These are phyloP conservation scores for Fusarium sp. DNA, from an alignment of 2,329 filamentous ascomycete genomes.

Conservation along the genomic window DNA sequence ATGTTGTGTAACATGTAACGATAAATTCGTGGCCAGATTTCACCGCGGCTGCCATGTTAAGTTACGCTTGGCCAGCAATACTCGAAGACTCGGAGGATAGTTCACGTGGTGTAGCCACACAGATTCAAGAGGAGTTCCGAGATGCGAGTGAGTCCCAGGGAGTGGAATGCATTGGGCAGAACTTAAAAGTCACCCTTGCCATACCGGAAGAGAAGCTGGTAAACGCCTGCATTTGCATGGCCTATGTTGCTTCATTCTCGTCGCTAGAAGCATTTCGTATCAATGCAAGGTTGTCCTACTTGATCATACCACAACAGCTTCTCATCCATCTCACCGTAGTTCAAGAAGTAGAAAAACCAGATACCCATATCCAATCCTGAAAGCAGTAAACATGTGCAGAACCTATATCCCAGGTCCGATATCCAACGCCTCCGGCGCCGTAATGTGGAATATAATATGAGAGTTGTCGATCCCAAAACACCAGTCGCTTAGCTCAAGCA, in stretches of 20 bases:
- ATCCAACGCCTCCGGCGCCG: slow-evolving; percentile 38
- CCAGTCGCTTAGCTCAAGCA: slow-evolving; percentile 1
- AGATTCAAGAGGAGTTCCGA: neutral
- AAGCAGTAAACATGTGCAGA: slow-evolving; percentile 20
- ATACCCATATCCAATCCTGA: neutral
- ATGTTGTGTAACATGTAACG: neutral
- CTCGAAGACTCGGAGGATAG: neutral
- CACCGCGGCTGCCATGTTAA: neutral
- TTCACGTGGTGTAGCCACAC: neutral
- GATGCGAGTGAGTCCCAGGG: neutral
- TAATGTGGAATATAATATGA: slow-evolving; percentile 34
- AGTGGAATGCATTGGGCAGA: neutral
- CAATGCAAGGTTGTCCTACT: neutral
- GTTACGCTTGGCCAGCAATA: neutral
- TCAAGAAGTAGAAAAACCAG: neutral
- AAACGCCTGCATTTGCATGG: slow-evolving; percentile 5
- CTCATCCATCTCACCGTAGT: neutral
- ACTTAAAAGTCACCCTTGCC: neutral
- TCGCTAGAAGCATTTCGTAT: neutral
- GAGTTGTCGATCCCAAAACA: neutral
- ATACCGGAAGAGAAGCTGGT: neutral
- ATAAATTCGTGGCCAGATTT: neutral
- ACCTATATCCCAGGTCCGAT: slow-evolving; percentile 33
- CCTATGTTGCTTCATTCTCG: neutral
- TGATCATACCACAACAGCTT: neutral